Evolutionary conservation across 345 rosid species (phyloP).

Genomic region (Rhizophora mangle): DNA sequence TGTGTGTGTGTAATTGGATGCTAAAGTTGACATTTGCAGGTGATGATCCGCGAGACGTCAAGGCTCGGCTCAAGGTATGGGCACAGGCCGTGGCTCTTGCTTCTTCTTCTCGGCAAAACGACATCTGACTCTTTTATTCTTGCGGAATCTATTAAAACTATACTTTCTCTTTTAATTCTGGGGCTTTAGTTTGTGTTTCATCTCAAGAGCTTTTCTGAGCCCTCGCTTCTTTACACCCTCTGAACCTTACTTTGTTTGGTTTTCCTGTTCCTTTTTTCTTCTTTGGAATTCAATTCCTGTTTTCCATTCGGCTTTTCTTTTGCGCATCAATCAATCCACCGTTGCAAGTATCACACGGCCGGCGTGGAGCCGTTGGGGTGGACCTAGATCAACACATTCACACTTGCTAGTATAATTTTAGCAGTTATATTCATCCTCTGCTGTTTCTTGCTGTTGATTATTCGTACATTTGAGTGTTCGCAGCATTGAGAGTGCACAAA

Average conservation of each 20-base stretch:
- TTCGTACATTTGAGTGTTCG: too few relatives aligned
- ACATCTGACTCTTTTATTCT: conserved; percentile 12
- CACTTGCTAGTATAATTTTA: too few relatives aligned
- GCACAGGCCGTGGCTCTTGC: conserved; percentile 91
- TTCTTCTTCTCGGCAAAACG: conserved; percentile 46
- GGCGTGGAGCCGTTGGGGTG: too few relatives aligned
- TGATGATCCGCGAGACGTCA: conserved; percentile 88
- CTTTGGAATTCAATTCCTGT: not conserved
- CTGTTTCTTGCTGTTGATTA: too few relatives aligned
- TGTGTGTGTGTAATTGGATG: not conserved
- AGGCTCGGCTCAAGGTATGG: conserved; percentile 93
- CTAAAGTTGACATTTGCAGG: conserved; percentile 36
- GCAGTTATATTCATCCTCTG: too few relatives aligned
- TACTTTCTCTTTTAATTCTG: conserved; percentile 4
- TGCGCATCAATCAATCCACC: too few relatives aligned
- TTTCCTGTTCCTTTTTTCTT: not conserved
- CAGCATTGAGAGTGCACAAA: too few relatives aligned
- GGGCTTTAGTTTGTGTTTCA: not conserved
- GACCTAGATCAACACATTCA: too few relatives aligned
- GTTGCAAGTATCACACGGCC: too few relatives aligned
- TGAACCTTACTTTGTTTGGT: too few relatives aligned
- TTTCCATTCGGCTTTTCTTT: too few relatives aligned
- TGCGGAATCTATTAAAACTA: conserved; percentile 12
- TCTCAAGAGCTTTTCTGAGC: not conserved
- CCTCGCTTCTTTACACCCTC: too few relatives aligned